Percentiles rank a stretch among this genome's conserved stretches.
Conservation (phyloP, 2,329 filamentous ascomycete species). For the Atkinsonella hypoxylon region DNA sequence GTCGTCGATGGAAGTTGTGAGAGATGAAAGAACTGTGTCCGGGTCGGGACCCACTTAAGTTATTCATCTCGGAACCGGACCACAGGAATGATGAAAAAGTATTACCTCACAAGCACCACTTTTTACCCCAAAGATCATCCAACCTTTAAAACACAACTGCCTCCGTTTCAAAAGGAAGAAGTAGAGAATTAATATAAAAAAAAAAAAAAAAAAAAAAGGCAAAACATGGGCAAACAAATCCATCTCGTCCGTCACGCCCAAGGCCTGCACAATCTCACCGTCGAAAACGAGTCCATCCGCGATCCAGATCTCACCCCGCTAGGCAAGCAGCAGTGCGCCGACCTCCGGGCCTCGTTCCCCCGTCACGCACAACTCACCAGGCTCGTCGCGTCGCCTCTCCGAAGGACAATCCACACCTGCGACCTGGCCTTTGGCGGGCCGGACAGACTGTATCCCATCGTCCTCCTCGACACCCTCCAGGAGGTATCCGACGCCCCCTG, state of each 20-base stretch:
- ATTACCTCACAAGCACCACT: too few species aligned
- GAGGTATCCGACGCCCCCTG: constrained; percentile 66
- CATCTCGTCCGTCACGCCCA: constrained; percentile 64
- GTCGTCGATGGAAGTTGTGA: not conserved
- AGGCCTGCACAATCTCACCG: constrained; percentile 68
- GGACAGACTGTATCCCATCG: constrained; percentile 33
- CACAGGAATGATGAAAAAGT: too few species aligned
- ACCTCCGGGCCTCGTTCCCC: constrained; percentile 51
- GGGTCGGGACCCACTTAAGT: too few species aligned
- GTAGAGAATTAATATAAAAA: too few species aligned
- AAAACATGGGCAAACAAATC: constrained; percentile 39
- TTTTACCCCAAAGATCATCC: too few species aligned
- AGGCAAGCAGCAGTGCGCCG: constrained; percentile 63
- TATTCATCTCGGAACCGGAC: too few species aligned
- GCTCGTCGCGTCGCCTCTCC: constrained; percentile 67
- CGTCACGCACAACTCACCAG: constrained; percentile 53
- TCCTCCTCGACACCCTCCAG: constrained; percentile 64
- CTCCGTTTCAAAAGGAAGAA: too few species aligned
- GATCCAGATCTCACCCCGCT: constrained; percentile 68
- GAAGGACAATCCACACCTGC: constrained; percentile 70
- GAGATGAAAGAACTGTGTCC: too few species aligned
- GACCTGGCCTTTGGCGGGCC: constrained; percentile 52
- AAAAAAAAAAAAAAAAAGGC: not conserved
- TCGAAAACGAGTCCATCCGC: constrained; percentile 57
- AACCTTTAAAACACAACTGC: too few species aligned